A percentile compares a stretch with the other conserved stretches of the same genome.
These are phyloP conservation scores for Diplodia scrobiculata DNA, from an alignment of 2,329 filamentous ascomycete species.

Conservation along the genomic window DNA sequence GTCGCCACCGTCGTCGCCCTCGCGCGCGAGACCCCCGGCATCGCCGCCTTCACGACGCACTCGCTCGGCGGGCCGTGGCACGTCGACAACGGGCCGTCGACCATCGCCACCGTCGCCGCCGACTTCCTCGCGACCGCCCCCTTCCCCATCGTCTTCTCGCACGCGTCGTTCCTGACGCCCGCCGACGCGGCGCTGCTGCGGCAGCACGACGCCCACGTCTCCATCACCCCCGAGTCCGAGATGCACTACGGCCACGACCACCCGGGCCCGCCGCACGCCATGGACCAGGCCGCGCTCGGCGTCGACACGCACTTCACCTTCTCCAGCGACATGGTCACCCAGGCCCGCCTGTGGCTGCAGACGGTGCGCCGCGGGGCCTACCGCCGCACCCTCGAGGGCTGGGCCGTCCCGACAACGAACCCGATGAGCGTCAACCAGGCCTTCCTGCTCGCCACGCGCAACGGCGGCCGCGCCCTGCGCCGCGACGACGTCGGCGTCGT, in stretches of 20 bases:
- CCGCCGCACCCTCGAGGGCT: conserved; percentile 45
- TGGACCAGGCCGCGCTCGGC: conserved; percentile 57
- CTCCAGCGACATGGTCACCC: conserved; percentile 49
- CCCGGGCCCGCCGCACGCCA: conserved; percentile 47
- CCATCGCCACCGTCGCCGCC: conserved; percentile 36
- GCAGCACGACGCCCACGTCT: conserved; percentile 56
- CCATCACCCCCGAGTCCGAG: conserved; percentile 62
- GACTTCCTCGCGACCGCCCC: conserved; percentile 50
- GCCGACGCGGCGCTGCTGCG: conserved; percentile 50
- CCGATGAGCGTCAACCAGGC: conserved; percentile 60
- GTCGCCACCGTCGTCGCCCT: background rate
- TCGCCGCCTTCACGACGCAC: conserved; percentile 49
- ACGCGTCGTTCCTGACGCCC: conserved; percentile 52
- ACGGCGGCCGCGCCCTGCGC: conserved; percentile 56
- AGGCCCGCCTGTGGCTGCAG: conserved; percentile 60
- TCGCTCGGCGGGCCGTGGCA: conserved; percentile 34
- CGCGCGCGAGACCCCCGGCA: conserved; percentile 19
- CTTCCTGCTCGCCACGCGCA: conserved; percentile 58
- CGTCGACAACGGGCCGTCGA: conserved; percentile 45
- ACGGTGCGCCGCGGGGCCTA: conserved; percentile 47
- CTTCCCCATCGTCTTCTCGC: conserved; percentile 57
- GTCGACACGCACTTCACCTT: conserved; percentile 60
- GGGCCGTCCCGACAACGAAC: conserved; percentile 51
- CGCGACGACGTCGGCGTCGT: conserved; percentile 58
- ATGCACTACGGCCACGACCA: conserved; percentile 61